These are phyloP conservation scores for Pinguiococcus pyrenoidosus DNA, from an alignment of 108 stramenopile species.

Conservation along the genomic window DNA sequence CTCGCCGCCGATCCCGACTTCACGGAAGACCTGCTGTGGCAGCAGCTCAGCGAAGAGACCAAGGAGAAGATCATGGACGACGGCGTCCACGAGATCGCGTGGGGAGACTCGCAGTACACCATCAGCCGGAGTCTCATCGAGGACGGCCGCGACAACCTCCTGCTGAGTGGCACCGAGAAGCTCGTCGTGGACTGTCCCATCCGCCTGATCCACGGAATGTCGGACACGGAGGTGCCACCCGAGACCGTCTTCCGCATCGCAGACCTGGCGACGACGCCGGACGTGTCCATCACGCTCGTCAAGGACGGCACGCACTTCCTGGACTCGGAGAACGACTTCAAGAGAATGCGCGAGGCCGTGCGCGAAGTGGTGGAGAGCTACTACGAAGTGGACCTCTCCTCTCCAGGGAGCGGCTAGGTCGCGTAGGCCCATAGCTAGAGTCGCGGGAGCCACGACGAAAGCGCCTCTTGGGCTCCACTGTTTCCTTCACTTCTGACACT, in stretches of 20 bases:
- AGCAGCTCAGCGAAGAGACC: conserved; percentile 20
- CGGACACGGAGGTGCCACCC: conserved; percentile 3
- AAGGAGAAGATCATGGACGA: conserved; percentile 31
- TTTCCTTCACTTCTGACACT: no score
- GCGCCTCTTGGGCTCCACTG: no score
- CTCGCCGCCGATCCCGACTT: conserved; percentile 42
- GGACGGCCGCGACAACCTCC: conserved; percentile 32
- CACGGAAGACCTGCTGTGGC: conserved; percentile 42
- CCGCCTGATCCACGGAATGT: conserved; percentile 1
- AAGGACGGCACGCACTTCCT: conserved; percentile 3
- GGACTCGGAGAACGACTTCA: conserved; percentile 5
- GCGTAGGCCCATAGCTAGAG: no score
- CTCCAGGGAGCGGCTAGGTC: no score
- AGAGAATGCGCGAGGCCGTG: background rate
- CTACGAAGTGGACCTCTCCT: background rate
- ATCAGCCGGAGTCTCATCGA: conserved; percentile 29
- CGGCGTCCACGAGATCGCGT: conserved; percentile 18
- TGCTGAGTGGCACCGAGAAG: conserved; percentile 6
- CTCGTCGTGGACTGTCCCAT: conserved; percentile 3
- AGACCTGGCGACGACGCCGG: background rate
- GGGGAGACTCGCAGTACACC: conserved; percentile 30
- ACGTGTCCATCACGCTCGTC: background rate
- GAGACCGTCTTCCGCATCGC: background rate
- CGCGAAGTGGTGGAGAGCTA: background rate
- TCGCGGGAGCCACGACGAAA: no score